phyloP scores from a whole-genome alignment of 139 green algal species.

The Chlorella ohadii region DNA sequence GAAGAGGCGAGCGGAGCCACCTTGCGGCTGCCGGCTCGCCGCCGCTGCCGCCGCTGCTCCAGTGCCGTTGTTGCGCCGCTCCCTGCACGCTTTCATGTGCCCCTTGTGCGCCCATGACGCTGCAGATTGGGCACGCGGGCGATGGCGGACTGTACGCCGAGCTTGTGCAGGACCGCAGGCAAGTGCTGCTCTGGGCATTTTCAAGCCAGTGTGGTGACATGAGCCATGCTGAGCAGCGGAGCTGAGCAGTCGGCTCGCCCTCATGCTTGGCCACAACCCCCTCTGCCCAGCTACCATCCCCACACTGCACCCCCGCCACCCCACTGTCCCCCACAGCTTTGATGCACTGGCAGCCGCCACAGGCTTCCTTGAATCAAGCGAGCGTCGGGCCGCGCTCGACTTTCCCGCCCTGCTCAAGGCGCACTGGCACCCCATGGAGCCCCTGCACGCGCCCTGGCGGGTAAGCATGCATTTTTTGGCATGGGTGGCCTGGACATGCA shows the following conservation, averaged over 20 bases:
- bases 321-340: constrained; percentile 29
- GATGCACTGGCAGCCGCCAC: constrained; percentile 47
- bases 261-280: too few species aligned
- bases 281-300: too few species aligned
- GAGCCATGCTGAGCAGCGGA: too few species aligned
- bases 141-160: constrained; percentile 67
- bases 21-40: not conserved
- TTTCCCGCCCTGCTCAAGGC: not conserved
- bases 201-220: too few species aligned
- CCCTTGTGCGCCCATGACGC: too few species aligned
- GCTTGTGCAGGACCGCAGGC: constrained; percentile 55
- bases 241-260: too few species aligned
- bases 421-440: constrained; percentile 3
- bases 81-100: not conserved
- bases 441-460: constrained; percentile 1
- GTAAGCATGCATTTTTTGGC: too few species aligned
- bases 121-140: constrained; percentile 63
- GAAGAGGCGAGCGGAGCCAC: constrained; percentile 44
- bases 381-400: not conserved
- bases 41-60: not conserved
- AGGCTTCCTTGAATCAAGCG: constrained; percentile 15
- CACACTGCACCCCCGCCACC: too few species aligned
- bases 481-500: too few species aligned
- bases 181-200: too few species aligned
- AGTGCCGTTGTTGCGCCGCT: not conserved